A percentile compares a stretch with the other conserved stretches of the same genome.
These are phyloP conservation scores for Penicillium verhagenii DNA, from an alignment of 495 filamentous ascomycete genomes.

Conservation along the genomic window DNA sequence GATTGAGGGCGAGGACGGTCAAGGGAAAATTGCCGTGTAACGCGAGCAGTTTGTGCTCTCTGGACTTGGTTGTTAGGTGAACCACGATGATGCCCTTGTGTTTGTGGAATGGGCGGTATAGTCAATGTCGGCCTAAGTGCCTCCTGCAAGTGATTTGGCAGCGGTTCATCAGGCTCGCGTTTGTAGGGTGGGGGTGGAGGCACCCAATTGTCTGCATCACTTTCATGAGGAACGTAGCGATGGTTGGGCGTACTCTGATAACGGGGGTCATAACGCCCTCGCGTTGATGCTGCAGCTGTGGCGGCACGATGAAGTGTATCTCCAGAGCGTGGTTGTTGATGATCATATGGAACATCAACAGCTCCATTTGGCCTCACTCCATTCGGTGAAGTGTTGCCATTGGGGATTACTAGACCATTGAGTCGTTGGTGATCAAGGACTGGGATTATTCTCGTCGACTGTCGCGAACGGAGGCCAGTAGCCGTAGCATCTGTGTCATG, in stretches of 20 bases:
- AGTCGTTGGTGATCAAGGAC: slow-evolving; percentile 10
- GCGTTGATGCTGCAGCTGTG: slow-evolving; percentile 70
- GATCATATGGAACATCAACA: slow-evolving; percentile 63
- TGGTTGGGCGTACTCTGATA: slow-evolving; percentile 26
- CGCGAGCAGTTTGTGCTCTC: slow-evolving; percentile 26
- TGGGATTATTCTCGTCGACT: slow-evolving; percentile 6
- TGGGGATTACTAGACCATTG: slow-evolving; percentile 26
- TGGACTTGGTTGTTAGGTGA: slow-evolving; percentile 6
- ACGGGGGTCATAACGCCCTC: slow-evolving; percentile 55
- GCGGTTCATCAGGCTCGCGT: slow-evolving; percentile 60
- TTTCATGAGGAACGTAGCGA: slow-evolving; percentile 70
- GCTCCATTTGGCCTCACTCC: slow-evolving; percentile 15
- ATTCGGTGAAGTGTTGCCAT: slow-evolving; percentile 22
- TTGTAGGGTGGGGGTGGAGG: slow-evolving; percentile 89
- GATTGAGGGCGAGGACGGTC: slow-evolving; percentile 27
- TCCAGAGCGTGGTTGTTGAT: slow-evolving; percentile 72
- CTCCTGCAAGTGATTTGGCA: slow-evolving; percentile 52
- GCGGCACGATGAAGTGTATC: slow-evolving; percentile 76
- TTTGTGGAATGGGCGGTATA: background rate
- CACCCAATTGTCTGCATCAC: slow-evolving; percentile 90
- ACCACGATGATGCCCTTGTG: slow-evolving; percentile 1
- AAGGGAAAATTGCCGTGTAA: slow-evolving; percentile 16
- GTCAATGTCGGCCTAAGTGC: slow-evolving; percentile 31
- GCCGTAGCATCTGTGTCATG: slow-evolving; percentile 22
- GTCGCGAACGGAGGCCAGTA: slow-evolving; percentile 15